Evolutionary conservation across 371 early-diverging fungal species (phyloP).

Genomic region (Mortierella sp.): DNA sequence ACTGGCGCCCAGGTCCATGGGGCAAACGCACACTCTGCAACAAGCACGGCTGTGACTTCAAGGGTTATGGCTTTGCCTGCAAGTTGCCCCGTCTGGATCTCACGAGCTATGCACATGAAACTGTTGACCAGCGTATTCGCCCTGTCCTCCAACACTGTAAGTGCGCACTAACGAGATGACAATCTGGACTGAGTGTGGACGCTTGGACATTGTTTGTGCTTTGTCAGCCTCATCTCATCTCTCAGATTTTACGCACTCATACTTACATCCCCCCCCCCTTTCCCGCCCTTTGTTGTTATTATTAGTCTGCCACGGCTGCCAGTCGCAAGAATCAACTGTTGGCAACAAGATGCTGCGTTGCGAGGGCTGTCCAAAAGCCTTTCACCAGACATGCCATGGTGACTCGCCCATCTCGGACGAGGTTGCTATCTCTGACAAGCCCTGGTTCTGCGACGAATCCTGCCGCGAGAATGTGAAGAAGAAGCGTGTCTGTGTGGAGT

Average conservation of each 20-base stretch:
- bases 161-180: constrained; percentile 8
- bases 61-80: constrained; percentile 94
- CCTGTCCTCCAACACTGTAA: constrained; percentile 90
- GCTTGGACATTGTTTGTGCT: constrained; percentile 11
- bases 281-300: not conserved
- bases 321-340: constrained; percentile 74
- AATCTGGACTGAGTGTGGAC: not conserved
- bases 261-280: not conserved
- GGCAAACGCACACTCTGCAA: constrained; percentile 96
- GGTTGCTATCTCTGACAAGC: constrained; percentile 59
- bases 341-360: constrained; percentile 84
- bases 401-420: constrained; percentile 66
- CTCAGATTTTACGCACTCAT: not conserved
- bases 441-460: constrained; percentile 83
- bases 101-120: constrained; percentile 80
- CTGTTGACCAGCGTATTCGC: constrained; percentile 81
- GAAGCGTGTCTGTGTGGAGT: constrained; percentile 73
- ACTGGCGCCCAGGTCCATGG: constrained; percentile 97
- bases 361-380: constrained; percentile 90
- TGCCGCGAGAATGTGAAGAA: constrained; percentile 78
- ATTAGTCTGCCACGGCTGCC: constrained; percentile 82
- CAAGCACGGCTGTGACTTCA: constrained; percentile 96
- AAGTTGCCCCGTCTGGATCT: constrained; percentile 90
- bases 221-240: not conserved
- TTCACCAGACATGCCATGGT: constrained; percentile 80